These are phyloP conservation scores for Apophysomyces ossiformis DNA, from an alignment of 371 early-diverging fungal genomes.

Conservation along the genomic window DNA sequence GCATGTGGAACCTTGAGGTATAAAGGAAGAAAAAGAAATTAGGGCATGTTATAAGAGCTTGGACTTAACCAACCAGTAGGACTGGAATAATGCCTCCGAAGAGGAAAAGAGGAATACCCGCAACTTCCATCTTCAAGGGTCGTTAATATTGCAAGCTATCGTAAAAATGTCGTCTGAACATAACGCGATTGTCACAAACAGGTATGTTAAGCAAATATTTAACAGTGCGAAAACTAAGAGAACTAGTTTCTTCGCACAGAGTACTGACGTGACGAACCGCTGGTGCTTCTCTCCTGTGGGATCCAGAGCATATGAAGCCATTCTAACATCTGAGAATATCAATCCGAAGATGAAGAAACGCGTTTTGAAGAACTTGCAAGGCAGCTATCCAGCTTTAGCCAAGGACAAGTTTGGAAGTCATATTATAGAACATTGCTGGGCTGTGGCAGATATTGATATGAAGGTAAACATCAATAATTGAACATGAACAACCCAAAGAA, in stretches of 20 bases:
- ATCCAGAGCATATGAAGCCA: constrained; percentile 76
- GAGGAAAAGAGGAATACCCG: constrained; percentile 45
- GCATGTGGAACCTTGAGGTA: constrained; percentile 60
- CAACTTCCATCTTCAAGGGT: constrained; percentile 72
- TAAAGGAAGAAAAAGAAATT: neutral
- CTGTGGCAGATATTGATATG: constrained; percentile 72
- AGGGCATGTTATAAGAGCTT: neutral
- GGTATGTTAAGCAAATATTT: constrained; percentile 28
- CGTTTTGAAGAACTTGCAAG: constrained; percentile 62
- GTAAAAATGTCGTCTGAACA: constrained; percentile 69
- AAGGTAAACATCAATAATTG: constrained; percentile 43
- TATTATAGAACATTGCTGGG: constrained; percentile 80
- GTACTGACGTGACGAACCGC: constrained; percentile 47
- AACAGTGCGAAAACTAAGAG: neutral
- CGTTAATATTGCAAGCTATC: constrained; percentile 72
- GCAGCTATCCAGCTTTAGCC: constrained; percentile 64
- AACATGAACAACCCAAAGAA: neutral
- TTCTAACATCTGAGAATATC: constrained; percentile 62
- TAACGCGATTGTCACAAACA: constrained; percentile 60
- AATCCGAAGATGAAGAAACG: constrained; percentile 68
- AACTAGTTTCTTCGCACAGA: constrained; percentile 59
- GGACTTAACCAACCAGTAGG: constrained; percentile 12
- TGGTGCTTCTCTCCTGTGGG: constrained; percentile 76
- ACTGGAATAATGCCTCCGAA: constrained; percentile 40
- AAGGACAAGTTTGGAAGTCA: constrained; percentile 81